Conservation (phyloP, 495 filamentous ascomycete genomes). For the Halenospora varia region DNA sequence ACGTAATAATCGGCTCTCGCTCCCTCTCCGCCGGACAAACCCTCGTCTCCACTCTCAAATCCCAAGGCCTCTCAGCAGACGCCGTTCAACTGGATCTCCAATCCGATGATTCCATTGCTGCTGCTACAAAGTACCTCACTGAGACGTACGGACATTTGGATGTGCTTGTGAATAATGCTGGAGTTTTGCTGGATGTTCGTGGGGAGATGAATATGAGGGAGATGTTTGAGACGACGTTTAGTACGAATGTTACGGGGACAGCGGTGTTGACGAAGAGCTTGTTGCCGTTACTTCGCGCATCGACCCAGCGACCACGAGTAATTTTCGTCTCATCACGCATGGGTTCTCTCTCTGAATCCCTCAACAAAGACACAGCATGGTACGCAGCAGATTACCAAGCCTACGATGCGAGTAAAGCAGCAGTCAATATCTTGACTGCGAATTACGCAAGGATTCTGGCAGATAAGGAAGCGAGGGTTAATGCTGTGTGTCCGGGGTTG, state of each 20-base stretch:
- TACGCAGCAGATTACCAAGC: neutral
- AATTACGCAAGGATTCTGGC: conserved; percentile 29
- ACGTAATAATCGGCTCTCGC: conserved; percentile 34
- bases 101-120: conserved; percentile 34
- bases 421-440: conserved; percentile 16
- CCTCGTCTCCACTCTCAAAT: neutral
- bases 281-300: conserved; percentile 32
- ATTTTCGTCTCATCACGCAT: conserved; percentile 29
- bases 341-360: conserved; percentile 30
- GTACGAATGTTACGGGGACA: conserved; percentile 35
- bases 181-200: conserved; percentile 34
- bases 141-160: conserved; percentile 40
- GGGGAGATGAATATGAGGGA: neutral
- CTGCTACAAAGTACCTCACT: conserved; percentile 31
- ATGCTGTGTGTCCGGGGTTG: conserved; percentile 42
- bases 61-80: too few species aligned
- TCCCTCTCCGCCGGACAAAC: conserved; percentile 20
- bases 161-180: conserved; percentile 56
- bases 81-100: conserved; percentile 35
- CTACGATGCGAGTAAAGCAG: conserved; percentile 21
- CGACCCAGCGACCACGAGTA: conserved; percentile 31
- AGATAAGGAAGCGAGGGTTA: conserved; percentile 39
- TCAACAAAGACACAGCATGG: neutral
- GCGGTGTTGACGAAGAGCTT: conserved; percentile 33
- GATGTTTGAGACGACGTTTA: conserved; percentile 2